phyloP scores from a whole-genome alignment of 2,329 filamentous ascomycete genomes.

The Sclerotinia subarctica region DNA sequence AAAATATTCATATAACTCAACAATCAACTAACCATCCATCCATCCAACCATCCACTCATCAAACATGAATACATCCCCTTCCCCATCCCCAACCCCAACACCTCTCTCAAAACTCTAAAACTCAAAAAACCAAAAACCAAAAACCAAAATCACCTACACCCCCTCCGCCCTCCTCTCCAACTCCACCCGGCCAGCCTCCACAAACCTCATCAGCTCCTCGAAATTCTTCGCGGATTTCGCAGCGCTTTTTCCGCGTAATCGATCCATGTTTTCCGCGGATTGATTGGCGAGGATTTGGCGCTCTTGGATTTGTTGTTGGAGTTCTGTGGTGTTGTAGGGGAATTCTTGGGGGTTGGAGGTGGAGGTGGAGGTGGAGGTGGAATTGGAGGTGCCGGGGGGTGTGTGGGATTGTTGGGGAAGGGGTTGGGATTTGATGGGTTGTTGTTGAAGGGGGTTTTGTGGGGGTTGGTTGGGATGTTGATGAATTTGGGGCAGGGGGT shows the following conservation, averaged over 20 bases:
- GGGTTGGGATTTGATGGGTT: too few species aligned
- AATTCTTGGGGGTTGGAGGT: neutral
- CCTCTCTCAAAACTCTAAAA: neutral
- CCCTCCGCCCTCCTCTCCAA: neutral
- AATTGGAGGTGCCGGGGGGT: neutral
- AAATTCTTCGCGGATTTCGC: neutral
- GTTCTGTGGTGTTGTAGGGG: neutral
- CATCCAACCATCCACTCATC: neutral
- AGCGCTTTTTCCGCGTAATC: neutral
- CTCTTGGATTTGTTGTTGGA: neutral
- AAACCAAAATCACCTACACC: too few species aligned
- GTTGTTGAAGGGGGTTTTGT: too few species aligned
- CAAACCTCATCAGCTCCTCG: slow-evolving; percentile 1
- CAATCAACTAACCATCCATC: neutral
- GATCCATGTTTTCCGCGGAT: neutral
- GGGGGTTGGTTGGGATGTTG: too few species aligned
- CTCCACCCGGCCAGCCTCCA: neutral
- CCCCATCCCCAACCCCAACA: too few species aligned
- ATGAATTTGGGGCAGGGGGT: too few species aligned
- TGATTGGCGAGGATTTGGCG: neutral
- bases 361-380: neutral
- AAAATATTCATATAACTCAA: neutral
- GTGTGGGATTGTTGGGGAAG: too few species aligned
- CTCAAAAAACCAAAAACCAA: too few species aligned
- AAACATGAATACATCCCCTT: too few species aligned